phyloP scores from a whole-genome alignment of 176 grass and related monocot genomes.

The Bromus sterilis region DNA sequence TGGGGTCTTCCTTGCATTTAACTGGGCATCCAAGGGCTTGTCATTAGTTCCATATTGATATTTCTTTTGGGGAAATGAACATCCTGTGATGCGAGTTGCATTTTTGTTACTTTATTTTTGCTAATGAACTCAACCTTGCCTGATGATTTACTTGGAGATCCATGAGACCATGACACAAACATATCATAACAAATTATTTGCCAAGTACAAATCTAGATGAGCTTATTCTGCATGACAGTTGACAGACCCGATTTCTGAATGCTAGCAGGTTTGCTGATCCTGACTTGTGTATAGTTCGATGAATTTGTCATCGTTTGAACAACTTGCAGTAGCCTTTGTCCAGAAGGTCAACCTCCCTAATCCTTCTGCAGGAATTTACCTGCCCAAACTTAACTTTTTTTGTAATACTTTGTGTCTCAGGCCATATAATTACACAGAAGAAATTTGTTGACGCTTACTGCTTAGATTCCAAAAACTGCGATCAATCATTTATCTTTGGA shows the following conservation, averaged over 20 bases:
- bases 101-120: background rate
- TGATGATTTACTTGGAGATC: background rate
- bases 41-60: background rate
- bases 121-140: background rate
- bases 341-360: background rate
- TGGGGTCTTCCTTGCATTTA: background rate
- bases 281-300: background rate
- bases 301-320: background rate
- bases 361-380: background rate
- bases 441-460: background rate
- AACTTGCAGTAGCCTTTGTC: background rate
- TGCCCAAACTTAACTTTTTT: background rate
- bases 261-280: background rate
- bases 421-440: background rate
- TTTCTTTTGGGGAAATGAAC: background rate
- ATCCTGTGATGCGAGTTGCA: background rate
- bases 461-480: background rate
- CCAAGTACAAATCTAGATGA: background rate
- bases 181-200: background rate
- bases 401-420: background rate
- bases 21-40: background rate
- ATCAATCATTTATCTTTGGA: background rate
- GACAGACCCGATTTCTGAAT: background rate
- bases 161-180: background rate
- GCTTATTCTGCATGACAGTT: background rate